These are phyloP conservation scores for Penicillium sp. DNA, from an alignment of 2,329 filamentous ascomycete species.

Conservation along the genomic window DNA sequence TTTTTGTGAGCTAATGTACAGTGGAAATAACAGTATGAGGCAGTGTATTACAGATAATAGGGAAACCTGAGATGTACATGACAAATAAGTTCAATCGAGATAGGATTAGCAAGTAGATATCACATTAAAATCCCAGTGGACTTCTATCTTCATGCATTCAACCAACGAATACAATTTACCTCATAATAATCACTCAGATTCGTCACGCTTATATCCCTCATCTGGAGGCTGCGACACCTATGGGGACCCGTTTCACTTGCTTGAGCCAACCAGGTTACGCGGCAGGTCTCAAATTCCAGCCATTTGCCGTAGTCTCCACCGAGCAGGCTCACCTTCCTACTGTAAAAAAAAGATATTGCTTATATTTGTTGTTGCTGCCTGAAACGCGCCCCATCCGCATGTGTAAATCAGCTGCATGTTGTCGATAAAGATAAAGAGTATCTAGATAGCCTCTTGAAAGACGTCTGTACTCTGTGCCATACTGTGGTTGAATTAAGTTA, in stretches of 20 bases:
- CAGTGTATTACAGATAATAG: too few species aligned
- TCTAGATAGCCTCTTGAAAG: too few species aligned
- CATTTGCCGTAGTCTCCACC: neutral
- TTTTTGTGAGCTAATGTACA: too few species aligned
- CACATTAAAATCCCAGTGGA: too few species aligned
- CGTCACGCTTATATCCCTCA: neutral
- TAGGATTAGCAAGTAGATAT: too few species aligned
- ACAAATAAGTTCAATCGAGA: too few species aligned
- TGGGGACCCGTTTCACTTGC: neutral
- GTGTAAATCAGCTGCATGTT: neutral
- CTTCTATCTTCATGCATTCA: too few species aligned
- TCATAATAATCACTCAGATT: too few species aligned
- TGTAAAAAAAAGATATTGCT: neutral
- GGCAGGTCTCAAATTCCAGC: neutral
- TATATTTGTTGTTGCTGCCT: neutral
- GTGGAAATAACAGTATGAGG: too few species aligned
- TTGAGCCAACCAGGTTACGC: neutral
- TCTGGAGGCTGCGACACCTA: neutral
- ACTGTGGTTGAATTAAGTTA: neutral
- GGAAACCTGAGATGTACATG: too few species aligned
- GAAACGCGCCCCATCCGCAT: neutral
- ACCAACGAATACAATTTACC: too few species aligned
- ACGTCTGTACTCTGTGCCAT: too few species aligned
- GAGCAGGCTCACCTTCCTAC: neutral
- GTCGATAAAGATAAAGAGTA: neutral